phyloP scores from a whole-genome alignment of 306 rosid genomes.

The Corylus americana region DNA sequence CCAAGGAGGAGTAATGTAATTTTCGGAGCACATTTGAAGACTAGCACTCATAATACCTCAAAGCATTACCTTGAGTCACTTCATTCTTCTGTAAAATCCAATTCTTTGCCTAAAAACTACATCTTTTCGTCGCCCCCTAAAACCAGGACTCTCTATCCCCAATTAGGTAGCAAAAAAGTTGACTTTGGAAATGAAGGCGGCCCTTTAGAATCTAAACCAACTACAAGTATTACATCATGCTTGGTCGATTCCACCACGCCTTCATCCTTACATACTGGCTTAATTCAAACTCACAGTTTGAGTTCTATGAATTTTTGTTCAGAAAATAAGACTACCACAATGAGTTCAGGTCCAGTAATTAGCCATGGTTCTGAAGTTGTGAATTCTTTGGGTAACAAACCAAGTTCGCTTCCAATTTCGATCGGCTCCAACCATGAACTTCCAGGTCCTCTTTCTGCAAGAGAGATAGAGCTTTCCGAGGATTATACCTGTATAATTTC shows the following conservation, averaged over 20 bases:
- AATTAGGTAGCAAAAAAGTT: constrained; percentile 30
- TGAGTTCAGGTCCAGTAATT: constrained; percentile 29
- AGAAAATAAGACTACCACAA: constrained; percentile 27
- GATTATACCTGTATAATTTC: constrained; percentile 93
- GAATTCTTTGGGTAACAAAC: constrained; percentile 37
- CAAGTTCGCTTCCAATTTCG: constrained; percentile 68
- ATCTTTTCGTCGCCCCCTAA: constrained; percentile 44
- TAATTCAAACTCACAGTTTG: constrained; percentile 28
- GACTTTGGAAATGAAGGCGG: constrained; percentile 32
- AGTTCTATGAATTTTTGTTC: constrained; percentile 31
- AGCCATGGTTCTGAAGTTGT: constrained; percentile 30
- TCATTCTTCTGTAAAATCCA: constrained; percentile 48
- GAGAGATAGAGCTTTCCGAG: constrained; percentile 86
- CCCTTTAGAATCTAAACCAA: constrained; percentile 37
- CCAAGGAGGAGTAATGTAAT: constrained; percentile 59
- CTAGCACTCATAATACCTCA: constrained; percentile 39
- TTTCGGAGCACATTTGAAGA: constrained; percentile 70
- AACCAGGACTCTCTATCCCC: constrained; percentile 38
- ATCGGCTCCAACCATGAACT: constrained; percentile 44
- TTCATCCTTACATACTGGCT: constrained; percentile 34
- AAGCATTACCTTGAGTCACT: constrained; percentile 37
- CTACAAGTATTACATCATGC: constrained; percentile 25
- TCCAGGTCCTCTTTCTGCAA: constrained; percentile 64
- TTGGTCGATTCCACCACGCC: constrained; percentile 43
- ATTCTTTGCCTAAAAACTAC: constrained; percentile 77